These are phyloP conservation scores for Dioscorea dumetorum DNA, from an alignment of 106 monocot genomes.

Conservation along the genomic window DNA sequence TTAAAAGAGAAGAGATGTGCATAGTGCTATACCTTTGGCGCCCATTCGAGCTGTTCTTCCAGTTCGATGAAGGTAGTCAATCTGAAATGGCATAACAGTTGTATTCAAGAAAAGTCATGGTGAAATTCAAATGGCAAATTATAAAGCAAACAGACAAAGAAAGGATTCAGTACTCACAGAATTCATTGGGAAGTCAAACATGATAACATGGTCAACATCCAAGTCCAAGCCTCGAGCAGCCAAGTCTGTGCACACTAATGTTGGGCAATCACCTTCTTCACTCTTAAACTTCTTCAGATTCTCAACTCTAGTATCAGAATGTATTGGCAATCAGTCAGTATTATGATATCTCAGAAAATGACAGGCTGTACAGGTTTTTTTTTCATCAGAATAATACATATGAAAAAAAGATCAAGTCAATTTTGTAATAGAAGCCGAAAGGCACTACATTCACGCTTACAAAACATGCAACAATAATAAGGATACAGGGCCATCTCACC, in stretches of 20 bases:
- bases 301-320: conserved; percentile 52
- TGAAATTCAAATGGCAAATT: background rate
- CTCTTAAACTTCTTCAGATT: conserved; percentile 97
- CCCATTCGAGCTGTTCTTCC: conserved; percentile 99
- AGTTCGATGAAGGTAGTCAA: conserved; percentile 97
- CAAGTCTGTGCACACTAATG: conserved; percentile 95
- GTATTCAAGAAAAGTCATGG: background rate
- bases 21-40: conserved; percentile 65
- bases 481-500: conserved; percentile 21
- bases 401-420: no score
- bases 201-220: conserved; percentile 98
- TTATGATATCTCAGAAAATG: no score
- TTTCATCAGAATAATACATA: no score
- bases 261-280: conserved; percentile 94
- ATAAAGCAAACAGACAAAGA: background rate
- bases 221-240: conserved; percentile 95
- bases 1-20: no score
- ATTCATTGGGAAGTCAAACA: conserved; percentile 96
- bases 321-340: background rate
- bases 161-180: conserved; percentile 45
- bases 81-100: conserved; percentile 28
- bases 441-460: no score
- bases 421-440: no score
- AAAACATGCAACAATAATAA: no score
- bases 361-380: background rate